Evolutionary conservation across 2,329 filamentous ascomycete genomes (phyloP), one percentile per base, ranked within the genome.

Genomic region (Venturia pyrina): DNA sequence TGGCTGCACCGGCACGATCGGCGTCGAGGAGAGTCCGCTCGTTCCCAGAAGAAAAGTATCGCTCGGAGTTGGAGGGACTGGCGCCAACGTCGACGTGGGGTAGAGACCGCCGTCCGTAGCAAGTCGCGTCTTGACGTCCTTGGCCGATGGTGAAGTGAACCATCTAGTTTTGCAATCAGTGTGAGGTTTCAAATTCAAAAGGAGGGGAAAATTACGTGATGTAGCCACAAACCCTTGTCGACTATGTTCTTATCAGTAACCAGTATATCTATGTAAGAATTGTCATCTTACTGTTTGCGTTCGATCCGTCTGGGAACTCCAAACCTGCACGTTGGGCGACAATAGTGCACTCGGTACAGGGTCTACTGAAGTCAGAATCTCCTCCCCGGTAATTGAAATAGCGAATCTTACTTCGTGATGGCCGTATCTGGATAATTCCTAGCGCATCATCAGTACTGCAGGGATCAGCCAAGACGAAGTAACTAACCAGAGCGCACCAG

Each of bases 171-270:
- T 28, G 46, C 11, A 1, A 15, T 60, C 24, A 64, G 48, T 64
- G 3, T 64, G 10, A 10, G 11, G 11, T 44, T 11, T 53, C n/a
- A 44, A 37, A 11, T 2, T 28, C 28, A 28, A 28, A 28, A 28
- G 28, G 28, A 28, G 28, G 21, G n/a, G 43, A 8, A 3, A 7
- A 11, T 7, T 32, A 64, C 62, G 43, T 64, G 62, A 40, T 64
- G 62, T 24, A 86, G 10, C 48, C 40, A 48, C 37, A 60, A 32
- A 24, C 46, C 53, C n/a, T 34, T 44, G 63, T 59, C 32, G 53
- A 60, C 48, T 53, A 28, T 32, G 13, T 44, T 21, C 13, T 32
- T 50, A 15, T 56, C 11, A 56, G 32, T 17, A 37, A 17, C 19
- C 28, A 24, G 0, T 61, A 40, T 24, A 2, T 21, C 50, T 40